Percentiles rank a stretch among this genome's conserved stretches.
phyloP scores from a whole-genome alignment of 2,329 filamentous ascomycete species.

The Aspergillus sp. region DNA sequence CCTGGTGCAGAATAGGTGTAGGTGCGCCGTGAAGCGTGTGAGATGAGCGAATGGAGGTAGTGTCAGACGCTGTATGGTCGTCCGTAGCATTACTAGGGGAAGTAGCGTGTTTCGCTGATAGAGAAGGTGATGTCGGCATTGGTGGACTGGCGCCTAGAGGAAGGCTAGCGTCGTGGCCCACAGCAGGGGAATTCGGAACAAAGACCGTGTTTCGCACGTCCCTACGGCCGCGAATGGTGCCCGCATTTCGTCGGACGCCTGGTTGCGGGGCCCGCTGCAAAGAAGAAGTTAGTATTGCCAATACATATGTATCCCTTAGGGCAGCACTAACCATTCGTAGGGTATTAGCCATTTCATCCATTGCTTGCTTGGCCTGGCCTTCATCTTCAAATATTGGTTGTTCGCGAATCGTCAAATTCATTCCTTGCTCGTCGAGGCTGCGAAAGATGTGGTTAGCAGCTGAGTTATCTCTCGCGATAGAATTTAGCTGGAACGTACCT shows the following conservation, averaged over 20 bases:
- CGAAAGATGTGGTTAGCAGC: neutral
- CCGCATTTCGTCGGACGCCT: conserved; percentile 57
- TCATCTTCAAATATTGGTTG: conserved; percentile 44
- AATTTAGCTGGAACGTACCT: conserved; percentile 1
- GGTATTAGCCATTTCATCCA: conserved; percentile 43
- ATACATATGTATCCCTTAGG: neutral
- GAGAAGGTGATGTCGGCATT: conserved; percentile 30
- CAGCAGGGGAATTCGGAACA: conserved; percentile 46
- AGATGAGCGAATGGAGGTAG: conserved; percentile 82
- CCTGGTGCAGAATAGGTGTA: conserved; percentile 67
- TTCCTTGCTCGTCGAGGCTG: conserved; percentile 35
- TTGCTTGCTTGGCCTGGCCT: conserved; percentile 40
- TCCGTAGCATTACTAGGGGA: conserved; percentile 49
- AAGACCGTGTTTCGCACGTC: conserved; percentile 91
- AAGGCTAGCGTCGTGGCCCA: conserved; percentile 26
- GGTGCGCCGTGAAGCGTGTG: conserved; percentile 65
- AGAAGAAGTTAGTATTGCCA: conserved; percentile 11
- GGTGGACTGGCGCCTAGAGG: conserved; percentile 20
- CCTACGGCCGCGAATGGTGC: conserved; percentile 76
- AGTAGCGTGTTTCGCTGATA: conserved; percentile 29
- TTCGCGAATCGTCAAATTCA: conserved; percentile 43
- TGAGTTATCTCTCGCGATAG: neutral
- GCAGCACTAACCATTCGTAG: conserved; percentile 33
- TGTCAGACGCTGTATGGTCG: conserved; percentile 68
- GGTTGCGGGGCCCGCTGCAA: conserved; percentile 38